Conservation (phyloP, 805 yeast species). For the Starmerella stigmatis region DNA sequence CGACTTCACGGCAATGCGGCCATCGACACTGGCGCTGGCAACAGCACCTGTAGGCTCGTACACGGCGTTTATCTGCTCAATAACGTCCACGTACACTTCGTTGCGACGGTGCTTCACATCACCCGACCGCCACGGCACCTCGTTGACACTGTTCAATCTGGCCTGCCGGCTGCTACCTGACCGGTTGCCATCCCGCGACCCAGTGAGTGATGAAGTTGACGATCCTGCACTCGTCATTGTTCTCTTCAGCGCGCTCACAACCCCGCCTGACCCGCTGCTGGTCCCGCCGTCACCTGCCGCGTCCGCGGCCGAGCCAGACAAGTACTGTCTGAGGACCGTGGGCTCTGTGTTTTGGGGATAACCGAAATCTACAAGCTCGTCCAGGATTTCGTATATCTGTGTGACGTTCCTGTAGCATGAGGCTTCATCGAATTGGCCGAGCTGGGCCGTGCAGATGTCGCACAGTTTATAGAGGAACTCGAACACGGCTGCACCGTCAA, state of each 20-base stretch:
- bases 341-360: conserved; percentile 59
- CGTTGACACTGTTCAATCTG: conserved; percentile 13
- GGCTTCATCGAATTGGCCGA: conserved; percentile 37
- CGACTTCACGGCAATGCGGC: conserved; percentile 58
- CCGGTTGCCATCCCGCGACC: not conserved
- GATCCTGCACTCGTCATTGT: conserved; percentile 12
- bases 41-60: conserved; percentile 50
- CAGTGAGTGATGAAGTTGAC: not conserved
- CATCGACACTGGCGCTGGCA: conserved; percentile 63
- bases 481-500: conserved; percentile 67
- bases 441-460: conserved; percentile 40
- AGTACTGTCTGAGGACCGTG: conserved; percentile 29
- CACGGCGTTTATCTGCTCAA: conserved; percentile 62
- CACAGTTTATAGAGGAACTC: conserved; percentile 65
- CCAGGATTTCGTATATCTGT: conserved; percentile 63
- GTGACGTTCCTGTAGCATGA: conserved; percentile 56
- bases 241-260: conserved; percentile 23
- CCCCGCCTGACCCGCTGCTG: conserved; percentile 7
- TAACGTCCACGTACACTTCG: conserved; percentile 65
- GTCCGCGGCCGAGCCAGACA: conserved; percentile 2
- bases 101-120: conserved; percentile 72
- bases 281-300: not conserved
- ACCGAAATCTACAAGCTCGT: conserved; percentile 68
- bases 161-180: not conserved
- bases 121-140: conserved; percentile 53